Base-by-base conservation (phyloP, 306 rosid species). In the Vicia villosa region DNA sequence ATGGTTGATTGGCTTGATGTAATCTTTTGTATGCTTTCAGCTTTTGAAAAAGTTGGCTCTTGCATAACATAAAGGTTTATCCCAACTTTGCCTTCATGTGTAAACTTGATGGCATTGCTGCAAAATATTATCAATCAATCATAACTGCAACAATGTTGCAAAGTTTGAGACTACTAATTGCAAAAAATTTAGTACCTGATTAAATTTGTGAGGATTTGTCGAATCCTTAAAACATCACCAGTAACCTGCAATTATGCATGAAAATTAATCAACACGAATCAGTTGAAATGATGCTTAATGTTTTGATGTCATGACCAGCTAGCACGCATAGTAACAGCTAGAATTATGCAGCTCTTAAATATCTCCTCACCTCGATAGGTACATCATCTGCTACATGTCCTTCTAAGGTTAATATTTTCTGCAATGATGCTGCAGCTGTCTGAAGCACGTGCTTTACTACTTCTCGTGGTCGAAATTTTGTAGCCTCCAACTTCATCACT, bases 31-130 rank as follows among this genome's bases (percentile, higher is more conserved):
- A 59, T 79, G 46, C 76, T 86, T 69, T 80, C 87, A 19, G 70
- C 71, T 68, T 82, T 77, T 46, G 81, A 77, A 59, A 70, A 78
- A 30, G 83, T 58, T 30, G 92, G 89, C 60, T 85, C 82, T 8
- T 38, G 30, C 41, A 89, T 83, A 74, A 86, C 87, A 15, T 83
- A 84, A 43, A 95, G 92, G 45, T 84, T 91, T 60, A 95, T 80
- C 24, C 97, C 96, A 72, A 95, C 97, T 78, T 89, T 86, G 43
- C 99, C 99, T 89, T 91, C 81, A 76, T 84, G 95, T 42, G 99
- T 95, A 82, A 95, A 95, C 86, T 95, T 95, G 78, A 91, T 83
- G 0, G 96, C 92, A 21, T 95, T 95, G 84, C 99, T 93, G 97
- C 84, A 74, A 74, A 60, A 57, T 21, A 37, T 20, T 54, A 17